Base-by-base conservation (phyloP, 805 yeast species). In the Groenewaldozyma salmanticensis region DNA sequence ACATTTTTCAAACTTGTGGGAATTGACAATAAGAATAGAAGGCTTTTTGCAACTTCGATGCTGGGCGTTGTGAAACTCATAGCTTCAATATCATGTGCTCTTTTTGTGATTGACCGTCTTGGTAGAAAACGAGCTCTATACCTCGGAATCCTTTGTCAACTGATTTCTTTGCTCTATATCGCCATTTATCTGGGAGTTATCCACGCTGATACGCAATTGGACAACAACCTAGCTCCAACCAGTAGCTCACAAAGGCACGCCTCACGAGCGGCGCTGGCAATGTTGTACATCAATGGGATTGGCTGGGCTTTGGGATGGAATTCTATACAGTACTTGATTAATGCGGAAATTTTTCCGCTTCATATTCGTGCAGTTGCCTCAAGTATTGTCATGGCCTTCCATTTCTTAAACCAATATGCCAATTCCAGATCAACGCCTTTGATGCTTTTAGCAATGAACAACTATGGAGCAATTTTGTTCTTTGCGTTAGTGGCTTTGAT, bases 221-320 rank as follows among this genome's bases (percentile, higher is more conserved):
- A 7, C 13, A 24, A 24, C 13, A 24, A 7, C 13, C 13, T 13
- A 24, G 29, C 11, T 9, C 7, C 29, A 24, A 24, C 29, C 7
- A 7, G 53, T 55, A 1, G 57, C 51, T 3, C 62, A 50, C 9
- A 58, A 51, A 4, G 52, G 67, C 46, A 53, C 65, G 1, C 29
- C 13, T 7, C 11, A 24, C 7, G 29, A 24, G 13, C 29, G 38
- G 79, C 78, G 5, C 54, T 74, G 49, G 75, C 76, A 1, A 66
- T 73, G 37, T 50, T 75, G 21, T 74, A 61, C 49, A 49, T 74
- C 29, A 61, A 67, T 24, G 79, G 79, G 49, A 61, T 66, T 18
- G 78, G 77, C 29, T 75, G 79, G 80, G 69, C 75, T 24, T 54
- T 74, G 57, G 79, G 79, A 29, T 75, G 72, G 68, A 75, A 75